A percentile compares a stretch with the other conserved stretches of the same genome.
These are phyloP conservation scores for Ascoidea asiatica DNA, from an alignment of 805 yeast species.

Conservation along the genomic window DNA sequence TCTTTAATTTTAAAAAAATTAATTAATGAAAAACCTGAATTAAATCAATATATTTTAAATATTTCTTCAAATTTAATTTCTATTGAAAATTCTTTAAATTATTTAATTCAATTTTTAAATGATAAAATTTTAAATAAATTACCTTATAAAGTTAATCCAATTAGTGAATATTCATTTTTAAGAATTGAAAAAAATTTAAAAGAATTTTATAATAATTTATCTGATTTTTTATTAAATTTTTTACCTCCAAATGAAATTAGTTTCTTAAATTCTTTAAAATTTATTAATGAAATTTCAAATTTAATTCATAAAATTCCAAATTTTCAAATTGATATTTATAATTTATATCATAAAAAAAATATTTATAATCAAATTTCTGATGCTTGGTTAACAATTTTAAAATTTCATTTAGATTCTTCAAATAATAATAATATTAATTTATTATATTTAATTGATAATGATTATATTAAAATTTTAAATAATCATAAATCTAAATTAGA, in stretches of 20 bases:
- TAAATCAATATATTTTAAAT: conserved; percentile 33
- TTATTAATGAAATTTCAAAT: conserved; percentile 47
- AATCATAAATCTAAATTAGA: background rate
- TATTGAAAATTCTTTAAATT: conserved; percentile 33
- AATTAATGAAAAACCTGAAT: conserved; percentile 48
- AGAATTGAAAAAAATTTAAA: conserved; percentile 55
- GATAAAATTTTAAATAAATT: conserved; percentile 29
- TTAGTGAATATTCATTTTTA: conserved; percentile 64
- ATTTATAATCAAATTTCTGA: conserved; percentile 6
- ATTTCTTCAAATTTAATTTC: conserved; percentile 24
- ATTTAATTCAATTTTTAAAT: conserved; percentile 32
- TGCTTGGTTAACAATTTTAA: conserved; percentile 9
- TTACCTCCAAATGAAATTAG: conserved; percentile 58
- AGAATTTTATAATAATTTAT: conserved; percentile 56
- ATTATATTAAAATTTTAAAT: too few relatives aligned
- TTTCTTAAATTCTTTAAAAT: conserved; percentile 39
- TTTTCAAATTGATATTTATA: conserved; percentile 26
- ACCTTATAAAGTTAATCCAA: conserved; percentile 66
- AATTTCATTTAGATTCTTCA: background rate
- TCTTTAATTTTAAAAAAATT: conserved; percentile 37
- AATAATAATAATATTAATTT: too few relatives aligned
- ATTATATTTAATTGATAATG: background rate
- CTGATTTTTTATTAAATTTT: conserved; percentile 62
- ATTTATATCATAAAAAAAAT: conserved; percentile 8
- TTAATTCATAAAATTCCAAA: conserved; percentile 53